These are phyloP conservation scores for Hortaea sp. DNA, from an alignment of 2,329 filamentous ascomycete genomes.

Conservation along the genomic window DNA sequence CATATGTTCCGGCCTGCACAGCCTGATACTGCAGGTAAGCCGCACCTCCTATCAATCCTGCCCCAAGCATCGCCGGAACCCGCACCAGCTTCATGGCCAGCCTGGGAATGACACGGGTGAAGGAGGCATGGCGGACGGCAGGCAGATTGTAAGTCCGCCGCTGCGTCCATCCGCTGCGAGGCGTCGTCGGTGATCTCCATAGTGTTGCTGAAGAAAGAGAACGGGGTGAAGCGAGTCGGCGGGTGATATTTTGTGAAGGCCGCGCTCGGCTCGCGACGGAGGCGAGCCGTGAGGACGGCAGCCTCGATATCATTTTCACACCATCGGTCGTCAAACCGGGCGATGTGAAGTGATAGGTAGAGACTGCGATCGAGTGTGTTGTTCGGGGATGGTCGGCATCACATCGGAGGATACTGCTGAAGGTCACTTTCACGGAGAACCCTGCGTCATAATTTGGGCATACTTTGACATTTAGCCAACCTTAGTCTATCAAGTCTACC, in stretches of 20 bases:
- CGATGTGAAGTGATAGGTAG: too few species aligned
- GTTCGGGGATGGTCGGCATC: too few species aligned
- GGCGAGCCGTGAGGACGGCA: slow-evolving; percentile 62
- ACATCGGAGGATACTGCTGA: too few species aligned
- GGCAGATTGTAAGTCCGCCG: slow-evolving; percentile 52
- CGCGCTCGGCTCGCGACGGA: slow-evolving; percentile 54
- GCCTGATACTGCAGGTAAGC: slow-evolving; percentile 97
- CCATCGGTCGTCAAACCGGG: slow-evolving; percentile 1
- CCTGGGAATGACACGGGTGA: slow-evolving; percentile 64
- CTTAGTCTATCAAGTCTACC: too few species aligned
- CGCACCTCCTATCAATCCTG: slow-evolving; percentile 72
- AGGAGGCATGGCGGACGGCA: slow-evolving; percentile 53
- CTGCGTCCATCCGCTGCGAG: slow-evolving; percentile 13
- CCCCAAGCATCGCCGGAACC: slow-evolving; percentile 84
- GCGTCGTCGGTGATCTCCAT: slow-evolving; percentile 9
- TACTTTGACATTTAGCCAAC: too few species aligned
- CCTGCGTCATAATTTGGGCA: too few species aligned
- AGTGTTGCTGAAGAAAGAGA: slow-evolving; percentile 17
- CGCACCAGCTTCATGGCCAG: slow-evolving; percentile 82
- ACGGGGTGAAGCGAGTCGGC: slow-evolving; percentile 10
- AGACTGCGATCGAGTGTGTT: too few species aligned
- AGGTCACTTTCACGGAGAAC: too few species aligned
- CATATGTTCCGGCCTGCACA: slow-evolving; percentile 67
- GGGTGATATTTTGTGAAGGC: slow-evolving; percentile 29
- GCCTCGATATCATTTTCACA: slow-evolving; percentile 40